These are phyloP conservation scores for Dillenia suffruticosa DNA, from an alignment of 164 flowering plant species.

Conservation along the genomic window DNA sequence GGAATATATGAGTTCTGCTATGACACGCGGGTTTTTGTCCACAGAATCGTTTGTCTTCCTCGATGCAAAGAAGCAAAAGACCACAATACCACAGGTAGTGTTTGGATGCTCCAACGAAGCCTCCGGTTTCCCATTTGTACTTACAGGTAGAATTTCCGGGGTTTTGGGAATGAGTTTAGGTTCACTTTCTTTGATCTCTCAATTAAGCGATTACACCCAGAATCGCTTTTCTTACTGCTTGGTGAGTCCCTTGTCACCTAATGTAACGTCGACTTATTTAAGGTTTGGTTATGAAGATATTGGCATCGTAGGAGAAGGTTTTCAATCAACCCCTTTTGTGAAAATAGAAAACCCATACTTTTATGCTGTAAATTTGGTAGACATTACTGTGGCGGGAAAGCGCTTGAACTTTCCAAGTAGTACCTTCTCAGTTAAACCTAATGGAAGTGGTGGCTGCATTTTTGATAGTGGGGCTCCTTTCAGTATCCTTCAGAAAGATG, in stretches of 20 bases:
- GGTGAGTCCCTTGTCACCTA: background rate
- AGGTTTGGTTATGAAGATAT: constrained; percentile 1
- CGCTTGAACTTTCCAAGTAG: background rate
- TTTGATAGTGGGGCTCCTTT: constrained; percentile 3
- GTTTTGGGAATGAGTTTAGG: constrained; percentile 1
- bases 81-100: background rate
- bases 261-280: too few species aligned
- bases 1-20: background rate
- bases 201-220: background rate
- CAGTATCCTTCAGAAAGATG: background rate
- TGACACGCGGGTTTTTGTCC: background rate
- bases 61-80: background rate
- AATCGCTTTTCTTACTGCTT: background rate
- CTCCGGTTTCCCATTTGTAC: too few species aligned
- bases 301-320: background rate
- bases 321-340: background rate
- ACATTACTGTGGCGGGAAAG: constrained; percentile 2
- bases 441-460: constrained; percentile 5
- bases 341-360: background rate
- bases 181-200: background rate
- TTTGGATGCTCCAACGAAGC: background rate
- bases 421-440: background rate
- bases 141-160: background rate
- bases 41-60: constrained; percentile 1
- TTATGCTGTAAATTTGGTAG: background rate